Percentiles rank a stretch among this genome's conserved stretches.
Conservation (phyloP, 2,329 filamentous ascomycete species). For the Sporothrix variecibatus region DNA sequence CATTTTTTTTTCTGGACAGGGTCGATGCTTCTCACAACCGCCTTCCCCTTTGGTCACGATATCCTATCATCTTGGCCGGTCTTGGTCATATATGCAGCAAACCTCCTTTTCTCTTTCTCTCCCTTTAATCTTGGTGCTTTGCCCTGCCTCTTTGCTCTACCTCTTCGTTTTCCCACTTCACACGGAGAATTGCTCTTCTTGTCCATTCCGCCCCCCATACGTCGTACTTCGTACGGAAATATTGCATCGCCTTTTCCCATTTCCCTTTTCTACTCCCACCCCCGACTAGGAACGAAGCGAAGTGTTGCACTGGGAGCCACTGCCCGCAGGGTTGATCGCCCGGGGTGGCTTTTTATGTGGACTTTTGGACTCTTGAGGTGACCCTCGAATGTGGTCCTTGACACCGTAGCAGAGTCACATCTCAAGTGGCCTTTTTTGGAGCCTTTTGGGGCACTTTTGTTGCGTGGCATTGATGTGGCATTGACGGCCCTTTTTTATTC, state of each 20-base stretch:
- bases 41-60: conserved; percentile 4
- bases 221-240: background rate
- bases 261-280: background rate
- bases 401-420: background rate
- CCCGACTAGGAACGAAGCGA: background rate
- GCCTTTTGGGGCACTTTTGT: background rate
- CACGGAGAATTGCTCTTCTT: background rate
- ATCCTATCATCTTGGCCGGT: background rate
- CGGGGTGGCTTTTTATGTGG: background rate
- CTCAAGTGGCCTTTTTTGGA: background rate
- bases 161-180: background rate
- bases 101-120: background rate
- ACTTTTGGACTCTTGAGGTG: background rate
- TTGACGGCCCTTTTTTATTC: background rate
- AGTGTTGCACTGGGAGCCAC: conserved; percentile 5
- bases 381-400: background rate
- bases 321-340: conserved; percentile 1
- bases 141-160: background rate
- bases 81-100: background rate
- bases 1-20: background rate
- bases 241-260: background rate
- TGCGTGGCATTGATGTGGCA: background rate
- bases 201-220: background rate
- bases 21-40: background rate
- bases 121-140: background rate